Evolutionary conservation across 2,329 filamentous ascomycete genomes (phyloP), one percentile per base, ranked within the genome.

Genomic region (Aspergillus latus): DNA sequence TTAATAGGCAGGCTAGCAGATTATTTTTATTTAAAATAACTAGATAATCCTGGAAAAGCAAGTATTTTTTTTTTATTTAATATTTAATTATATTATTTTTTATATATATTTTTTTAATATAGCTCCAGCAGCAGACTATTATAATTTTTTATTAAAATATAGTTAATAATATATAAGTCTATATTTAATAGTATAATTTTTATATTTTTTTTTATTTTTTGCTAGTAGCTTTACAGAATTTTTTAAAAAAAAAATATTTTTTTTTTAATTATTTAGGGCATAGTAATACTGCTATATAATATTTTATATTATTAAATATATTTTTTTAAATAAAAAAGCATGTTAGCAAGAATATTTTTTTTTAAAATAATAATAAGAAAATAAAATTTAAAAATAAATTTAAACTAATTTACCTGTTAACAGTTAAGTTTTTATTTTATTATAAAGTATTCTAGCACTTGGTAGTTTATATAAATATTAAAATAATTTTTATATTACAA

Each of bases 371-470:
- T 64, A 64, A 4, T 49, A 11, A 53, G 49, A 43, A 61, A 65
- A 16, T 62, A 37, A 28, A 60, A 63, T 13, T 42, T 2, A 5
- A 47, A 42, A 7, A 60, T 44, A 16, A 57, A 49, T 9, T 58
- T 42, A 1, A 30, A 5, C 59, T 43, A 66, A 10, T 52, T 52
- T 2, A 53, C 52, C 28, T 64, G 51, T 3, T 52, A 30, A 2
- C 16, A 13, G 30, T 50, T 63, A 3, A 69, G 55, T 2, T 49
- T 16, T 15, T 62, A 60, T 3, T 52, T 66, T 9, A 57, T 58
- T 28, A 62, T 65, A 54, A 72, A 72, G 53, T 66, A 66, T 48
- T 66, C 48, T n/a, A 72, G 59, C 39, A 65, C 68, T 11, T 62
- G 37, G 56, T 73, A 63, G 49, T 73, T 66, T 7, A 55, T 64